Evolutionary conservation across 2,329 filamentous ascomycete genomes (phyloP), one percentile per base, ranked within the genome.

Genomic region (Fusarium chlamydosporum): DNA sequence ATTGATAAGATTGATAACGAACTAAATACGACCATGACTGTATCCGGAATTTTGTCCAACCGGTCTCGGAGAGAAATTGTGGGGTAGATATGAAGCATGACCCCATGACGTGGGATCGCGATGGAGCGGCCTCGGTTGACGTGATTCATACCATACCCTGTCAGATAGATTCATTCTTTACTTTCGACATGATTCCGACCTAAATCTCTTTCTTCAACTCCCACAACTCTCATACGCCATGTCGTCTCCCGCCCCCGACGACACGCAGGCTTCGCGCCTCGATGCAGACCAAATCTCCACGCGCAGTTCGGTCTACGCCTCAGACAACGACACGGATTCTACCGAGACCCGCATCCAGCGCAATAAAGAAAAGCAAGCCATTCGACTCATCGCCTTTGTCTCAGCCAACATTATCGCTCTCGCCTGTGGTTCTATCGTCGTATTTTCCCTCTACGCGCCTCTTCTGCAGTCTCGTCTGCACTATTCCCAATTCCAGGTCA

Each of bases 381-480:
- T 80, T 31, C 84, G 83, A 59, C 68, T 79, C 69, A 57, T 86
- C 45, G 84, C 88, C 56, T 88, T 89, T 73, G 68, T 84, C 29
- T 82, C 82, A 23, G 84, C 88, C 29, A 83, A 89, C 31, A 67
- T 88, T 16, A 83, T 84, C 16, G 83, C 87, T 15, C 86, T 97
- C 33, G 96, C 92, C 77, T 95, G 94, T 31, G 96, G 95, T 65
- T 96, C 93, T 74, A 93, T 98, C 75, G 94, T 93, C 50, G 92
- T 94, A 48, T 99, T 96, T 82, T 97, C 94, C 35, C 88, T 99
- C 33, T 99, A 98, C 78, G 96, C 92, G 10, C 94, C 93, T 71
- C 85, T 96, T 47, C 93, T 99, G 81, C 93, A 97, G 78, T 91
- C 91, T 56, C 89, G 90, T 43, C 85, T 99, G 52, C 91, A 89